Evolutionary conservation across 768 basidiomycete genomes (phyloP), one percentile per base, ranked within the genome.

Genomic region (Sarcomyxa edulis): DNA sequence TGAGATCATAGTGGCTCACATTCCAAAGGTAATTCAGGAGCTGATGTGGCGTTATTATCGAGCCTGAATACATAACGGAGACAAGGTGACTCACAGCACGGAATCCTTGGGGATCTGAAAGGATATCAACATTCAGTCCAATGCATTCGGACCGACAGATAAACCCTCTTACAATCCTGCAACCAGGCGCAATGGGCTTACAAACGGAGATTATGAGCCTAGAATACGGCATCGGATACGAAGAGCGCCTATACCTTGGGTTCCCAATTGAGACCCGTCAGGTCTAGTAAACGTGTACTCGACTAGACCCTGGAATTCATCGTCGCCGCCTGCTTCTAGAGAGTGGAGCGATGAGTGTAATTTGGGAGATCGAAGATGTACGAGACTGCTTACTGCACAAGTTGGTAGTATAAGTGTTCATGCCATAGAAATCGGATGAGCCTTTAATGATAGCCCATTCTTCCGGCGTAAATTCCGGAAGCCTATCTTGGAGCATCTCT

Each of bases 381-480:
- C 11, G 16, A 27, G 19, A 14, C 23, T 2, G 57, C 74, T 48
- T 31, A 78, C 78, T 65, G 55, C 69, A 71, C 32, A 83, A 65
- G 47, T 79, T 76, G 8, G 78, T 82, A 4, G 80, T 80, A 52
- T 84, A 83, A 0, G 81, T 80, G 55, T 82, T 83, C 72, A 82
- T 74, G 22, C 80, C 81, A 51, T 81, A 82, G 56, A 82, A 84
- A 52, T 81, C 81, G 2, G 79, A 78, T 2, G 78, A 82, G 31
- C 74, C 76, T 37, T 75, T 72, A 26, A 83, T 76, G 23, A 83
- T 49, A 0, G 60, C 61, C 44, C 71, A 51, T 47, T 84, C 79
- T 22, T 76, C 78, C 6, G 63, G 50, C 1, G 78, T 76, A 49
- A 76, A 78, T 29, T 67, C 65, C 0, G 76, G 74, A 31, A 82